Conservation (phyloP, 2,329 filamentous ascomycete species). For the Stagonosporopsis chrysanthemi region DNA sequence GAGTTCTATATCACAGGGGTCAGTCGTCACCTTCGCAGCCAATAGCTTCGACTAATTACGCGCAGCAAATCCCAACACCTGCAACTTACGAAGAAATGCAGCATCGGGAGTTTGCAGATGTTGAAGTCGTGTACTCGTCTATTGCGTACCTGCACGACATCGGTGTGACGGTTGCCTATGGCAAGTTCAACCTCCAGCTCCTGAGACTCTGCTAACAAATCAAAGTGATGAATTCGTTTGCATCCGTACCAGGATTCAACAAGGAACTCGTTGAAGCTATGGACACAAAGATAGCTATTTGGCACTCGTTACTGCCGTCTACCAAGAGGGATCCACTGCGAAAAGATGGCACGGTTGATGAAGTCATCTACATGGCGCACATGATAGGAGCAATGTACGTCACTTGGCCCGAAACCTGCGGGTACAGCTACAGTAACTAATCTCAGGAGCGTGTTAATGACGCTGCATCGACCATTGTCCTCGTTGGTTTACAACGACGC, state of each 20-base stretch:
- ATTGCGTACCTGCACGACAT: conserved; percentile 83
- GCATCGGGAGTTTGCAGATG: conserved; percentile 73
- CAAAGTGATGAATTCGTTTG: conserved; percentile 58
- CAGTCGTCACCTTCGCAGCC: conserved; percentile 18
- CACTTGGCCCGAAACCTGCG: neutral
- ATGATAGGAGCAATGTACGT: conserved; percentile 68
- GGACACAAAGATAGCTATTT: conserved; percentile 71
- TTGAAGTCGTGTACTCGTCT: conserved; percentile 78
- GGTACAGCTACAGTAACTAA: conserved; percentile 6
- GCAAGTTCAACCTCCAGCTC: conserved; percentile 4
- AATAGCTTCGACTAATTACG: conserved; percentile 1
- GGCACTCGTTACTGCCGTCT: conserved; percentile 78
- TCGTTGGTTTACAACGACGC: conserved; percentile 40
- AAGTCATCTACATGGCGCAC: conserved; percentile 89
- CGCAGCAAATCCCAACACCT: conserved; percentile 40
- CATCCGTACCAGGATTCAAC: conserved; percentile 29
- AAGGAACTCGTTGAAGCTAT: conserved; percentile 71
- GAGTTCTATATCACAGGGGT: conserved; percentile 62
- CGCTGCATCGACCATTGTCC: conserved; percentile 53
- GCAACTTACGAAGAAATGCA: conserved; percentile 75
- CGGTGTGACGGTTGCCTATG: conserved; percentile 73
- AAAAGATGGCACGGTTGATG: conserved; percentile 74
- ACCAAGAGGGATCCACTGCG: conserved; percentile 74
- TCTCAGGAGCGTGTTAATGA: conserved; percentile 34
- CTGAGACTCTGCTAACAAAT: conserved; percentile 5